A percentile compares a stretch with the other conserved stretches of the same genome.
Conservation (phyloP, 1,284 basidiomycete genomes). For the Farysia itapuensis region DNA sequence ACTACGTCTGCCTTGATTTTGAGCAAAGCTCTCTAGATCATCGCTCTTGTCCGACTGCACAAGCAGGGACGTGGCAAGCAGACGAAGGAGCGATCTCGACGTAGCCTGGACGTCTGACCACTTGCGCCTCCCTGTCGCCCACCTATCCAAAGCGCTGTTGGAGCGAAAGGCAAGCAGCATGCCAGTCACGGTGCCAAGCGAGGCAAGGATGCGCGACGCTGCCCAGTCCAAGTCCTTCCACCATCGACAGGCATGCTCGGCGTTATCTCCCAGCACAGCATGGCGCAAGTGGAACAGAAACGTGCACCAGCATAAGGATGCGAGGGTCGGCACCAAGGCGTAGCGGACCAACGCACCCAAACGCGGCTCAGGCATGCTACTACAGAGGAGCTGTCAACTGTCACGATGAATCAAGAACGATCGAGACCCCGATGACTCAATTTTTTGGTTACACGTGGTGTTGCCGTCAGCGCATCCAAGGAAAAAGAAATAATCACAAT, state of each 20-base stretch:
- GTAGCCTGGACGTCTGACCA: conserved; percentile 30
- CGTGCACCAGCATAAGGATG: conserved; percentile 19
- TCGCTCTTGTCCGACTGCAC: neutral
- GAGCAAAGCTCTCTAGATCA: conserved; percentile 3
- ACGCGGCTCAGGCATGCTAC: too few relatives aligned
- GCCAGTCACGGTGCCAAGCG: conserved; percentile 28
- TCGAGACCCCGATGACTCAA: too few relatives aligned
- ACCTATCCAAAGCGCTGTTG: conserved; percentile 31
- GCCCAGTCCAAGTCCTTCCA: conserved; percentile 33
- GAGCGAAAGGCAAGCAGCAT: conserved; percentile 31
- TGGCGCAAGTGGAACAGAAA: conserved; percentile 11
- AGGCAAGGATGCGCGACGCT: conserved; percentile 15
- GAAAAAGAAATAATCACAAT: too few relatives aligned
- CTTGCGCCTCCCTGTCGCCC: conserved; percentile 25
- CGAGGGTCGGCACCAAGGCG: conserved; percentile 12
- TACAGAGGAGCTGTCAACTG: too few relatives aligned
- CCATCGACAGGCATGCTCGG: conserved; percentile 2
- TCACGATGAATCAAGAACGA: too few relatives aligned
- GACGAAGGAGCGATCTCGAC: conserved; percentile 13
- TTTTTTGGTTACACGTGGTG: too few relatives aligned
- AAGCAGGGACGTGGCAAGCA: conserved; percentile 14
- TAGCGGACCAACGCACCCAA: conserved; percentile 3
- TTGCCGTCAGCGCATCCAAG: too few relatives aligned
- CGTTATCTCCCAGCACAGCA: neutral
- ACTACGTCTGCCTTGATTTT: neutral